These are phyloP conservation scores for Pseudogymnoascus sp. DNA, from an alignment of 2,329 filamentous ascomycete species.

Conservation along the genomic window DNA sequence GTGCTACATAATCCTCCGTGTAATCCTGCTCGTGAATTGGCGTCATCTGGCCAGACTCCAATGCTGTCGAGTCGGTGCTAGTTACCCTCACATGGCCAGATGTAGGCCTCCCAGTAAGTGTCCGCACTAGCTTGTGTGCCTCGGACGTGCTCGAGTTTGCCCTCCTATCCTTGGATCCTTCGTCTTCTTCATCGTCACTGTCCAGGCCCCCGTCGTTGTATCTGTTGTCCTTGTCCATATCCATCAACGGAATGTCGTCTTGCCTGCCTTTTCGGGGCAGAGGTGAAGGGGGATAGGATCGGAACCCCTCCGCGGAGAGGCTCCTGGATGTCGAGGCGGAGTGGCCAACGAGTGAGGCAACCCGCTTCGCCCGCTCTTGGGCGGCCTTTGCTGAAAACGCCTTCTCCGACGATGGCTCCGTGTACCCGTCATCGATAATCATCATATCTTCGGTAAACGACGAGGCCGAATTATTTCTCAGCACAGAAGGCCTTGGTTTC, in stretches of 20 bases:
- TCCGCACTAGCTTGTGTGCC: constrained; percentile 38
- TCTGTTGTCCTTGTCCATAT: constrained; percentile 25
- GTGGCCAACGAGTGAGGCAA: constrained; percentile 26
- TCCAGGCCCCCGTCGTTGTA: constrained; percentile 22
- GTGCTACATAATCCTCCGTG: constrained; percentile 57
- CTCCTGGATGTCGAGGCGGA: constrained; percentile 28
- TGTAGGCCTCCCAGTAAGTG: constrained; percentile 30
- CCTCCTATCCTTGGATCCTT: constrained; percentile 11
- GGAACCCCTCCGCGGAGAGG: constrained; percentile 22
- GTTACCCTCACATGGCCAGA: constrained; percentile 17
- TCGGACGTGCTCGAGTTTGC: constrained; percentile 30
- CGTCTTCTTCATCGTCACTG: constrained; percentile 22
- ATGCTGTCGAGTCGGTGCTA: constrained; percentile 15
- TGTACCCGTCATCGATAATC: constrained; percentile 9
- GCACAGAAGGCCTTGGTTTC: constrained; percentile 21
- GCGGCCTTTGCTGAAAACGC: constrained; percentile 27
- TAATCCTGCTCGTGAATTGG: constrained; percentile 36
- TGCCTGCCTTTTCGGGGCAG: neutral
- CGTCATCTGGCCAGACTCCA: constrained; percentile 40
- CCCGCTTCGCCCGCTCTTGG: constrained; percentile 26
- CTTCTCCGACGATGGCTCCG: constrained; percentile 24
- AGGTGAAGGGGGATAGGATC: neutral
- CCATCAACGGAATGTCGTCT: constrained; percentile 26
- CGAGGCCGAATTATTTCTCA: constrained; percentile 22
- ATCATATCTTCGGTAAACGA: constrained; percentile 12